Evolutionary conservation across 768 basidiomycete genomes (phyloP), one percentile per base, ranked within the genome.

Genomic region (Gautieria morchelliformis): DNA sequence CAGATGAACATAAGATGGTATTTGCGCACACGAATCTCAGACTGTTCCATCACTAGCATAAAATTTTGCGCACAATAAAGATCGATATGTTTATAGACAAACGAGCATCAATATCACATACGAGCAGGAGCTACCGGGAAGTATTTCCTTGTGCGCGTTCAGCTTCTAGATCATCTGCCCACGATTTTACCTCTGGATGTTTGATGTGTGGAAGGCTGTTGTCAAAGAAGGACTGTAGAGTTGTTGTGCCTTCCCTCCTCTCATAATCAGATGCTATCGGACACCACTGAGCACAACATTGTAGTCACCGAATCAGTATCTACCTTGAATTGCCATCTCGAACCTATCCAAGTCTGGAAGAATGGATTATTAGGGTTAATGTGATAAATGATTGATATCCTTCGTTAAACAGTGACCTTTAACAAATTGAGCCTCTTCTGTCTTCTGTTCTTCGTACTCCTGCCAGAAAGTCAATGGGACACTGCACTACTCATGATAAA

Each of bases 1-100:
- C 95, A 11, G 86, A 99, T 70, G 96, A 98, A 73, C 85, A 89
- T 64, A 80, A 74, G 40, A 89, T 97, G 45, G 88, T 94, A 59
- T 98, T 96, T 71, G 85, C 84, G 48, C 93, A 96, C 69, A 96
- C 93, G 4, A 77, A 81, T 47, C 68, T 96, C 65, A 77, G 94
- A 63, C 74, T 97, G 62, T 96, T 97, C 84, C 92, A 95, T 65
- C 91, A 92, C 68, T 93, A 66, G 75, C 48, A n/a, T 22, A 30
- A 24, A 19, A 14, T 8, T 40, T 14, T 15, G 51, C 48, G 60
- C 35, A 24, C 5, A 41, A 53, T 50, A 41, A 41, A 22, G 41
- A 52, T 7, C n/a, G 22, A 35, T 17, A 35, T 7, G 35, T 22
- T 56, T 30, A 9, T 24, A 37, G 35, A 37, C 14, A 37, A 37